Percentiles rank a stretch among this genome's conserved stretches.
Conservation (phyloP, 2,329 filamentous ascomycete genomes). For the Sporothrix brasiliensis region DNA sequence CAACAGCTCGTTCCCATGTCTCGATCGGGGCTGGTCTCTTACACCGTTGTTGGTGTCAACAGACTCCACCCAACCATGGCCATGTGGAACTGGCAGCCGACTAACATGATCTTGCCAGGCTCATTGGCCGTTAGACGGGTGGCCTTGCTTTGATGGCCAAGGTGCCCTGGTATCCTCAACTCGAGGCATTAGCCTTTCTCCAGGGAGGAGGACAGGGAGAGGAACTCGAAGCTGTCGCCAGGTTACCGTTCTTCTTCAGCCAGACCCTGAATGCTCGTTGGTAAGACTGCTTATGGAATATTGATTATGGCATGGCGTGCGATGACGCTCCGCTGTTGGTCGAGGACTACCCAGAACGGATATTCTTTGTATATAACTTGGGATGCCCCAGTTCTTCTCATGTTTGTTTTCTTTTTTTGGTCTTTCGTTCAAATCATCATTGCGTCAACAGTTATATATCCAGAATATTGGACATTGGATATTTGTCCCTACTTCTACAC, state of each 20-base stretch:
- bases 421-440: not conserved
- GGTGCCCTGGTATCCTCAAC: not conserved
- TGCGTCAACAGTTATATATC: not conserved
- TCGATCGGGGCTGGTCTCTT: conserved; percentile 28
- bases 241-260: not conserved
- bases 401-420: not conserved
- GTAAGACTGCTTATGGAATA: conserved; percentile 2
- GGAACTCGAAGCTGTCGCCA: conserved; percentile 10
- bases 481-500: not conserved
- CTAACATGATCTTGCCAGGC: not conserved
- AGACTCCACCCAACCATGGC: not conserved
- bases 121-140: conserved; percentile 1
- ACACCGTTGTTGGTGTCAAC: conserved; percentile 16
- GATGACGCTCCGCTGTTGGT: conserved; percentile 19
- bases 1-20: conserved; percentile 22
- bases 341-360: not conserved
- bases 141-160: not conserved
- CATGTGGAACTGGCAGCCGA: conserved; percentile 22
- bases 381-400: not conserved
- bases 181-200: conserved; percentile 3
- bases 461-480: not conserved
- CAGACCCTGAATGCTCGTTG: conserved; percentile 5
- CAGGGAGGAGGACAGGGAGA: not conserved
- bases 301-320: not conserved
- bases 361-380: conserved; percentile 23